These are phyloP conservation scores for Ulota crispa DNA, from an alignment of 225 moss, liverwort and hornwort species.

Conservation along the genomic window DNA sequence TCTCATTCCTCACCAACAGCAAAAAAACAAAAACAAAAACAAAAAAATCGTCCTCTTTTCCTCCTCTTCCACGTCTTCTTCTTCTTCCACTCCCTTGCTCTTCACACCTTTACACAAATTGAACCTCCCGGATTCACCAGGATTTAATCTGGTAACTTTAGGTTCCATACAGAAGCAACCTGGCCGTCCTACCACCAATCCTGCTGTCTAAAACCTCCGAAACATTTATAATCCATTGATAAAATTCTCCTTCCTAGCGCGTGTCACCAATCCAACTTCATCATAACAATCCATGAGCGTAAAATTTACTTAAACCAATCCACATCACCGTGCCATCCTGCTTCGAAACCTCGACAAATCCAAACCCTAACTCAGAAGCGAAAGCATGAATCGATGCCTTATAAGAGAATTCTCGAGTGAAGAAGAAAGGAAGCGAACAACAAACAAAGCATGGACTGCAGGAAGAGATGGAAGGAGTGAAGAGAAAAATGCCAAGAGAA, in stretches of 20 bases:
- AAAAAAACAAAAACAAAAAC: no score
- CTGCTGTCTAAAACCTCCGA: conserved; percentile 14
- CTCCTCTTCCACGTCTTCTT: conserved; percentile 6
- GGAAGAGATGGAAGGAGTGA: background rate
- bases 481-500: background rate
- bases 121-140: conserved; percentile 22
- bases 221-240: background rate
- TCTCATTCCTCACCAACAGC: background rate
- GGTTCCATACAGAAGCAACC: conserved; percentile 26
- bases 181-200: background rate
- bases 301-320: background rate
- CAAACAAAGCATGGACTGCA: background rate
- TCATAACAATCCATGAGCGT: background rate
- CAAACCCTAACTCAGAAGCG: conserved; percentile 8
- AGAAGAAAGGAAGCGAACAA: background rate
- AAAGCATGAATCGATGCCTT: background rate
- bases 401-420: background rate
- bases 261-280: background rate
- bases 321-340: background rate
- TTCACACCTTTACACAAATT: background rate
- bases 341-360: background rate
- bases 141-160: background rate
- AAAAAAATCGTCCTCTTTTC: background rate
- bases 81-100: conserved; percentile 12
- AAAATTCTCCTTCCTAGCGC: background rate